Conservation (phyloP, 257 asterid species). For the Plantago ovata region DNA sequence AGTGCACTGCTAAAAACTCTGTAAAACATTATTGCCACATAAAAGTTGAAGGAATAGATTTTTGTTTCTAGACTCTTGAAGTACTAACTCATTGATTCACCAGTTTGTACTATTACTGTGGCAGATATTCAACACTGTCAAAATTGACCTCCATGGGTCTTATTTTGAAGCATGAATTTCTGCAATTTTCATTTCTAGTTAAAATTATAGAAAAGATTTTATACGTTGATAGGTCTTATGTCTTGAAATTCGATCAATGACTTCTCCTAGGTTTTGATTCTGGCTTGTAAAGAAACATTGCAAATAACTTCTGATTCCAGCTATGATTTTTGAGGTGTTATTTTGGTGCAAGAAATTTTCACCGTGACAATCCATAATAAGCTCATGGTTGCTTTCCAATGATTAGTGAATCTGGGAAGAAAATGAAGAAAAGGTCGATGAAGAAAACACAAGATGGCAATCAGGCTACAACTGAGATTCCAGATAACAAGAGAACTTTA, state of each 20-base stretch:
- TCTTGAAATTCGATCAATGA: not conserved
- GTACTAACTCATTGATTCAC: too few relatives aligned
- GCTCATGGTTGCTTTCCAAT: constrained; percentile 28
- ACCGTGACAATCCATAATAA: constrained; percentile 28
- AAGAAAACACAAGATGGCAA: constrained; percentile 38
- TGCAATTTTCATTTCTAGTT: too few relatives aligned
- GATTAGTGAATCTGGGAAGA: constrained; percentile 34
- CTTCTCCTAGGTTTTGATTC: not conserved
- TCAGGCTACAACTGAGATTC: constrained; percentile 19
- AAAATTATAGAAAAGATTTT: not conserved
- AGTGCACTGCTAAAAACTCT: too few relatives aligned
- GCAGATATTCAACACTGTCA: too few relatives aligned
- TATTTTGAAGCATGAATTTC: too few relatives aligned
- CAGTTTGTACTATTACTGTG: too few relatives aligned
- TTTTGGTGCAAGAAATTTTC: constrained; percentile 1
- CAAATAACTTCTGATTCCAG: constrained; percentile 10
- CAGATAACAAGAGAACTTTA: constrained; percentile 41
- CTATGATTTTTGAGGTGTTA: constrained; percentile 2
- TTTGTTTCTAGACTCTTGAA: too few relatives aligned
- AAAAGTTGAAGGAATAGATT: too few relatives aligned
- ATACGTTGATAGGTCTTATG: not conserved
- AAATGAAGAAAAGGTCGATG: constrained; percentile 40
- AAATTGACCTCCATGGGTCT: too few relatives aligned
- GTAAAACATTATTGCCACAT: too few relatives aligned
- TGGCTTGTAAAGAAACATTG: constrained; percentile 1